These are phyloP conservation scores for Pestalotiopsis sp. DNA, from an alignment of 2,329 filamentous ascomycete species.

Conservation along the genomic window DNA sequence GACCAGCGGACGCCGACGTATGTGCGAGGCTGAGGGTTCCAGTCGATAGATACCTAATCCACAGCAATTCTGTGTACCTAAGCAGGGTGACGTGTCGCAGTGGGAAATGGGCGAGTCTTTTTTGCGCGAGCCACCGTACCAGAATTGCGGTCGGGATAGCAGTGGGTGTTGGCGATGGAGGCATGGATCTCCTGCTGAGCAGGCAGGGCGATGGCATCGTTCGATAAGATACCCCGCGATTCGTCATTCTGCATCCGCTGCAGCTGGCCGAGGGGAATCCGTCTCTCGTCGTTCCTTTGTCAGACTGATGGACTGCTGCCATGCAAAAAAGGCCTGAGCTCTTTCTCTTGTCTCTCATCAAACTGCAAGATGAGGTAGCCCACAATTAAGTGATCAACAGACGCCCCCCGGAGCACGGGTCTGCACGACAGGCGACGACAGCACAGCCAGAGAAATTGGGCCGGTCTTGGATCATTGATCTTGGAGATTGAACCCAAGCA, in stretches of 20 bases:
- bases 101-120: background rate
- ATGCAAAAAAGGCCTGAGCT: background rate
- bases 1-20: background rate
- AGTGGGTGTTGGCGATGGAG: background rate
- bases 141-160: background rate
- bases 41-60: background rate
- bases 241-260: constrained; percentile 7
- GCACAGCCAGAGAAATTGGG: background rate
- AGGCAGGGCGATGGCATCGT: background rate
- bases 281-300: background rate
- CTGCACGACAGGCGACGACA: background rate
- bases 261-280: background rate
- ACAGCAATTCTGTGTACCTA: background rate
- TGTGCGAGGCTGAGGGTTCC: background rate
- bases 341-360: constrained; percentile 1
- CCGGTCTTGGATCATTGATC: background rate
- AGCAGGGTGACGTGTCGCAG: constrained; percentile 8
- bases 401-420: background rate
- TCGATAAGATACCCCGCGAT: constrained; percentile 10
- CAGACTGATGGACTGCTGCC: no score
- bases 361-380: constrained; percentile 1
- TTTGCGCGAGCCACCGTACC: background rate
- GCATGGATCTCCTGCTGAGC: background rate
- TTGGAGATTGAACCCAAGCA: constrained; percentile 7
- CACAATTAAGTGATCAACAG: background rate